Evolutionary conservation across 169 alveolate species (phyloP).

Genomic region (Plasmodium knowlesi): DNA sequence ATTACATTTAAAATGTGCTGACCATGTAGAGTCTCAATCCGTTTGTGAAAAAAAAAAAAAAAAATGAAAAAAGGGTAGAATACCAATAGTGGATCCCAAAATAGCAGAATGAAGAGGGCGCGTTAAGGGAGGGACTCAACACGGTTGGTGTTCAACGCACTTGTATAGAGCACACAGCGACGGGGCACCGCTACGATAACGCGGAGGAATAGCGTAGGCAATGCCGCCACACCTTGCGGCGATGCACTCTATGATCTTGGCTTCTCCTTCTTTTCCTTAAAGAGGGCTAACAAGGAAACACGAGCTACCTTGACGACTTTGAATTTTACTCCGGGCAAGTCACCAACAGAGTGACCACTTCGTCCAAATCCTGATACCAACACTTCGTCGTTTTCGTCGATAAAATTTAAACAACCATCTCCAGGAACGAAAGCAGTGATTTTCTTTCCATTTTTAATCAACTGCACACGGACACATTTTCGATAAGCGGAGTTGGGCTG

Average conservation of each 20-base stretch:
- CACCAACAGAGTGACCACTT: slow-evolving; percentile 99
- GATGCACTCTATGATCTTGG: slow-evolving; percentile 89
- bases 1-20: neutral
- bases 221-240: neutral
- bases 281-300: slow-evolving; percentile 95
- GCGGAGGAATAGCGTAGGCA: neutral
- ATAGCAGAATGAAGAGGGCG: neutral
- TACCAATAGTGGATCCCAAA: neutral
- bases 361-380: slow-evolving; percentile 99
- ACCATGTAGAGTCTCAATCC: neutral
- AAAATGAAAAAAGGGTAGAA: neutral
- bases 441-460: slow-evolving; percentile 99
- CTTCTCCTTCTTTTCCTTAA: slow-evolving; percentile 98
- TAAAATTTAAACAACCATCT: slow-evolving; percentile 98
- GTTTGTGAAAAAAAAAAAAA: neutral
- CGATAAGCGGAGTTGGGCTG: slow-evolving; percentile 99
- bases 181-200: neutral
- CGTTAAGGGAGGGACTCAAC: neutral
- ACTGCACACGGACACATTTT: slow-evolving; percentile 99
- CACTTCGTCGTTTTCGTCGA: slow-evolving; percentile 99
- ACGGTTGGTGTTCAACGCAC: neutral
- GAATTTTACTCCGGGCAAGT: slow-evolving; percentile 99
- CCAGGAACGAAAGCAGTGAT: slow-evolving; percentile 99
- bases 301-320: slow-evolving; percentile 99
- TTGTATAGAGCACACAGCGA: neutral